Evolutionary conservation across 495 filamentous ascomycete species (phyloP).

Genomic region (Letharia columbiana): DNA sequence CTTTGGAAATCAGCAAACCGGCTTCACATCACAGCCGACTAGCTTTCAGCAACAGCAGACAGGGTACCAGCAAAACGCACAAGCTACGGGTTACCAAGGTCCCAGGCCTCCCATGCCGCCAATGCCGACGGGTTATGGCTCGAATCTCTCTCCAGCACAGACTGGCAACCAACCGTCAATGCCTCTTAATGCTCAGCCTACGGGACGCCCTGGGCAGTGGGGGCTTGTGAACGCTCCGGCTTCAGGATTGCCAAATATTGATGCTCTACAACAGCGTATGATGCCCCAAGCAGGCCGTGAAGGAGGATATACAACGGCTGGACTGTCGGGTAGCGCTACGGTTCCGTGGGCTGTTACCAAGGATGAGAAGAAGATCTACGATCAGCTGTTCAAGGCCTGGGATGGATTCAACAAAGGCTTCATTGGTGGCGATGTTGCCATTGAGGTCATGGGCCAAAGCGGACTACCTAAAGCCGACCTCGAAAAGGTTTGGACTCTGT

Average conservation of each 20-base stretch:
- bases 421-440: slow-evolving; percentile 85
- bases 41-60: slow-evolving; percentile 41
- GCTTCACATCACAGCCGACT: slow-evolving; percentile 42
- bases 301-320: slow-evolving; percentile 79
- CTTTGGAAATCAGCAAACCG: slow-evolving; percentile 50
- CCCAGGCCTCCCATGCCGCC: slow-evolving; percentile 87
- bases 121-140: slow-evolving; percentile 79
- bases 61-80: slow-evolving; percentile 46
- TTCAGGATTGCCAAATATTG: slow-evolving; percentile 84
- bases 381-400: slow-evolving; percentile 93
- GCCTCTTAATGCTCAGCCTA: slow-evolving; percentile 80
- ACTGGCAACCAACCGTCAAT: slow-evolving; percentile 49
- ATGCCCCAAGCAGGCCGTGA: slow-evolving; percentile 97
- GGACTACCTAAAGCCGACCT: slow-evolving; percentile 82
- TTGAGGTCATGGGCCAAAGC: slow-evolving; percentile 97
- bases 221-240: slow-evolving; percentile 91
- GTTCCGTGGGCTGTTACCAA: slow-evolving; percentile 99
- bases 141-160: slow-evolving; percentile 54
- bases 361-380: slow-evolving; percentile 95
- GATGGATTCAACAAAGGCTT: slow-evolving; percentile 92
- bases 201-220: slow-evolving; percentile 93
- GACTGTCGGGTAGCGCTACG: slow-evolving; percentile 83
- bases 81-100: slow-evolving; percentile 58
- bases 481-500: slow-evolving; percentile 90
- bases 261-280: slow-evolving; percentile 87